Conservation (phyloP, 441 rosid species). For the Bruguiera hainesii region DNA sequence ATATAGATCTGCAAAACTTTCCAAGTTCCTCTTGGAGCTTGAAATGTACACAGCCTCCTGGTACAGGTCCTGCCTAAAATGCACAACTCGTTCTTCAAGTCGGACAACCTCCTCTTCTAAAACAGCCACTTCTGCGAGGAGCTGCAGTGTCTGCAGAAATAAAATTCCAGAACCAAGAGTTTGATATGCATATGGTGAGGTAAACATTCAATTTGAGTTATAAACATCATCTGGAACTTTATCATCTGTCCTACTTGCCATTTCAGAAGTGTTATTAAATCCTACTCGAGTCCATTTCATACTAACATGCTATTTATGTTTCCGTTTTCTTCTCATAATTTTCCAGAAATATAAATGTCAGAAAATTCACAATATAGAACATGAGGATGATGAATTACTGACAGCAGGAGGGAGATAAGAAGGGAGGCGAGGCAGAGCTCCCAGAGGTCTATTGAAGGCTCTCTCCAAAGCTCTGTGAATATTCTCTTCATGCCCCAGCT, state of each 20-base stretch:
- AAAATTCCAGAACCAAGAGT: slow-evolving; percentile 22
- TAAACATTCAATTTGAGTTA: background rate
- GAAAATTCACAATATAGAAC: background rate
- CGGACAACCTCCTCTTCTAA: slow-evolving; percentile 85
- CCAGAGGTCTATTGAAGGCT: slow-evolving; percentile 78
- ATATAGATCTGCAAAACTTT: slow-evolving; percentile 29
- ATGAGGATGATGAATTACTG: slow-evolving; percentile 28
- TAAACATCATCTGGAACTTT: background rate
- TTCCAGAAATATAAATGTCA: background rate
- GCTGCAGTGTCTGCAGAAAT: slow-evolving; percentile 63
- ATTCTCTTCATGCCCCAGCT: slow-evolving; percentile 74
- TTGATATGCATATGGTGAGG: background rate
- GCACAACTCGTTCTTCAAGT: slow-evolving; percentile 76
- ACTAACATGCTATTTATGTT: background rate
- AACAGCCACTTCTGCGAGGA: slow-evolving; percentile 95
- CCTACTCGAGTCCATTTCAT: background rate
- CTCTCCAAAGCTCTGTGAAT: slow-evolving; percentile 83
- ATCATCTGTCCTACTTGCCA: background rate
- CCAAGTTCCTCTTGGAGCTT: slow-evolving; percentile 46
- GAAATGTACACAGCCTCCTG: slow-evolving; percentile 71
- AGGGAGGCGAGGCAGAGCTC: slow-evolving; percentile 91
- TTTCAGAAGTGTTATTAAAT: background rate
- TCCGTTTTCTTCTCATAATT: background rate
- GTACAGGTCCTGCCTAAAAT: slow-evolving; percentile 60
- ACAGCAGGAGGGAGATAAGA: slow-evolving; percentile 82